Percentiles rank a stretch among this genome's conserved stretches.
phyloP scores from a whole-genome alignment of 108 stramenopile genomes.

The Pseudonitzschia multiseries region DNA sequence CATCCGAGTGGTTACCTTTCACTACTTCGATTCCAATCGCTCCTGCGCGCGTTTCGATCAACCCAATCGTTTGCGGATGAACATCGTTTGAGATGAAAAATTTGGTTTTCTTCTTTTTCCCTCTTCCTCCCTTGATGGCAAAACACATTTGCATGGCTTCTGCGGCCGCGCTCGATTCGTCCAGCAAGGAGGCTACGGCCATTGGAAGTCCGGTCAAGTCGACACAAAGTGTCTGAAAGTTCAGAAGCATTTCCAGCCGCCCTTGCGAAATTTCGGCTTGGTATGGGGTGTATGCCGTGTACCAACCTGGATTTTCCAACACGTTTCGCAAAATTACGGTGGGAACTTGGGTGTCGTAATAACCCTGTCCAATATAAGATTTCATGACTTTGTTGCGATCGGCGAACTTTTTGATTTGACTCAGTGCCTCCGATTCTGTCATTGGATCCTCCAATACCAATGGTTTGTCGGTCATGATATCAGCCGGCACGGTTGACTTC shows the following conservation, averaged over 20 bases:
- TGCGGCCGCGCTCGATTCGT: constrained; percentile 95
- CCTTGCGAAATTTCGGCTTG: constrained; percentile 99
- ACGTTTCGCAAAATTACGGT: constrained; percentile 96
- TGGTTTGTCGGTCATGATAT: constrained; percentile 72
- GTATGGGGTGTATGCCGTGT: constrained; percentile 99
- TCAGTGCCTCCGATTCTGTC: constrained; percentile 92
- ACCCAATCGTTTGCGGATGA: constrained; percentile 95
- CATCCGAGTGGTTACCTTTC: constrained; percentile 77
- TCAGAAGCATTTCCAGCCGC: constrained; percentile 97
- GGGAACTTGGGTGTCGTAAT: constrained; percentile 95
- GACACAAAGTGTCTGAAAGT: constrained; percentile 98
- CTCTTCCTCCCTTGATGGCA: constrained; percentile 85
- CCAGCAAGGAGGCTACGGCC: constrained; percentile 93
- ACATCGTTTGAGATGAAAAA: constrained; percentile 94
- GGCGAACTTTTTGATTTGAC: constrained; percentile 55
- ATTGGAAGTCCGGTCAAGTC: constrained; percentile 98
- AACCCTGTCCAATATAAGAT: constrained; percentile 97
- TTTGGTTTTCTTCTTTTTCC: constrained; percentile 82
- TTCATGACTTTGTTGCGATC: constrained; percentile 94
- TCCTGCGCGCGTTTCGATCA: constrained; percentile 91
- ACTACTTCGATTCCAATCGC: constrained; percentile 91
- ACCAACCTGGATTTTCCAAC: constrained; percentile 99
- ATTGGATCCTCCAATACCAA: constrained; percentile 80
- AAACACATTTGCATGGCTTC: constrained; percentile 99
- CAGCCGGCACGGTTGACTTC: constrained; percentile 89